Evolutionary conservation across 2,329 filamentous ascomycete genomes (phyloP), one percentile per base, ranked within the genome.

Genomic region (Corynespora cassiicola): DNA sequence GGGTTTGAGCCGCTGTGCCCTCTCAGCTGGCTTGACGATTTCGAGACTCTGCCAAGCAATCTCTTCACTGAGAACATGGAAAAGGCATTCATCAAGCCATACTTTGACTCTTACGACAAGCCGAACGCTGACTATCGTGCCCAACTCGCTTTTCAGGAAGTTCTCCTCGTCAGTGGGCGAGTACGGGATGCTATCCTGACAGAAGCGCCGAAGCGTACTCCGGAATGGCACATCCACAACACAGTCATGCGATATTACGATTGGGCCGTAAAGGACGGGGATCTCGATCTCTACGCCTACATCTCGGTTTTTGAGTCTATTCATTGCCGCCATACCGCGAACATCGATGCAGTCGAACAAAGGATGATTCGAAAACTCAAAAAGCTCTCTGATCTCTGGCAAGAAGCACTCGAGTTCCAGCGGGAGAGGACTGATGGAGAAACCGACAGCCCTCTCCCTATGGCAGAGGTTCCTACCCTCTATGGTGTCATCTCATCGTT

Each of bases 1-100:
- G 80, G 80, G 11, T 76, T 75, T 35, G 79, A 82, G 61, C 75
- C 80, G 7, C 58, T 83, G 1, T 56, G 84, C 9, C 77, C 78
- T 2, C 56, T 61, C 9, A 66, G 66, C 43, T 82, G 79, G 78
- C 65, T 69, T 28, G 59, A 72, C 32, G 79, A 82, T 47, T 81
- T 82, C 45, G 63, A 65, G 7, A 79, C 75, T 11, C 56, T 84
- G 10, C 80, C 80, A 2, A 68, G 74, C 7, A 67, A 70, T 7
- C 58, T 84, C 2, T 84, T 83, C 60, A 71, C 73, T 7, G 49
- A 60, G 2, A 60, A 66, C 8, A 48, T 67, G 12, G 62, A 69
- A 26, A 62, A 68, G 14, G 70, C 76, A 0, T 73, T 77, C 44
- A 74, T 84, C 40, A 68, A 71, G 28, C 63, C 72, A 9, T 41